phyloP scores from a whole-genome alignment of 2,329 filamentous ascomycete species.

The Penicillium sp. region DNA sequence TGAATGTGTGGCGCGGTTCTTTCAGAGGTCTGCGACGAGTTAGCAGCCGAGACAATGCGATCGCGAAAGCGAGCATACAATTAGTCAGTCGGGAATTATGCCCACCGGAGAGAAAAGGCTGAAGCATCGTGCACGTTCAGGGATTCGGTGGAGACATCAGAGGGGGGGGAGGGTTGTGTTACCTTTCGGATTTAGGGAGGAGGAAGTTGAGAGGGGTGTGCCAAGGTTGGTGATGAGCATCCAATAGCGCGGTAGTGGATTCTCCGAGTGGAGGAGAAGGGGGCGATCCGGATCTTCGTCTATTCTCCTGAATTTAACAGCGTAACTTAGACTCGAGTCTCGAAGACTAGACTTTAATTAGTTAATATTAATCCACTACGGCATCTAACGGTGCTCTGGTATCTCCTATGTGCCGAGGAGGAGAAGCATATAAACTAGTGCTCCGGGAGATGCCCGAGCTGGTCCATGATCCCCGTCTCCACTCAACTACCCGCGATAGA shows the following conservation, averaged over 20 bases:
- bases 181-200: neutral
- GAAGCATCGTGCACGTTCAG: neutral
- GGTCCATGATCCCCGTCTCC: neutral
- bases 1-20: neutral
- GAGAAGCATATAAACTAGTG: neutral
- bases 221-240: neutral
- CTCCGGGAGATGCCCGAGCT: neutral
- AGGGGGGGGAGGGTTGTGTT: neutral
- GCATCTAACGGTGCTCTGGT: neutral
- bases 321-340: neutral
- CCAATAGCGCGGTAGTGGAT: neutral
- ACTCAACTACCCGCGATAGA: neutral
- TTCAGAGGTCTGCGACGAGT: neutral
- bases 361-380: neutral
- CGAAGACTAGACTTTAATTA: neutral
- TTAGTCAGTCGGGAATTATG: neutral
- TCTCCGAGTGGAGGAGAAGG: conserved; percentile 29
- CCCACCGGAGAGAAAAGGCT: neutral
- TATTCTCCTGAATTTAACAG: conserved; percentile 5
- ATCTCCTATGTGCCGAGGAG: neutral
- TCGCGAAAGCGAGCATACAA: conserved; percentile 56
- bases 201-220: neutral
- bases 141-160: neutral
- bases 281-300: conserved; percentile 40
- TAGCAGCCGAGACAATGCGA: neutral